phyloP scores from a whole-genome alignment of 306 rosid genomes.

The Clitoria ternatea region DNA sequence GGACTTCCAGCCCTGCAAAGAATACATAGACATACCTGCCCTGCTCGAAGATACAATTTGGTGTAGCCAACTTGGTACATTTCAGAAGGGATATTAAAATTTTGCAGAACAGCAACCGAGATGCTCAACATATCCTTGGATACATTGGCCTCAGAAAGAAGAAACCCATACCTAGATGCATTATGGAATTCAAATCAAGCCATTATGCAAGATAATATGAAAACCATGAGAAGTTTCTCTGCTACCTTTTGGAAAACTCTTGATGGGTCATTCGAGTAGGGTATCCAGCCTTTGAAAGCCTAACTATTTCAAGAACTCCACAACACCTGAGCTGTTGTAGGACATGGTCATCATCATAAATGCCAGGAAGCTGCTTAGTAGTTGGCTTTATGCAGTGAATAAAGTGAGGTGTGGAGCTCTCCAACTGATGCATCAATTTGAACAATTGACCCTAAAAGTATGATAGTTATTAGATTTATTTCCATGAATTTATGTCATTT shows the following conservation, averaged over 20 bases:
- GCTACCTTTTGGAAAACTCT: constrained; percentile 79
- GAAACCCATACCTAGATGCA: constrained; percentile 61
- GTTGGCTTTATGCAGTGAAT: constrained; percentile 88
- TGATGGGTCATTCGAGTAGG: constrained; percentile 78
- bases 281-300: constrained; percentile 76
- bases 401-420: constrained; percentile 76
- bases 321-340: constrained; percentile 71
- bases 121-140: constrained; percentile 67
- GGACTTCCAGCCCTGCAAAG: background rate
- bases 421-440: constrained; percentile 73
- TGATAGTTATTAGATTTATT: constrained; percentile 23
- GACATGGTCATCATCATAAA: constrained; percentile 63
- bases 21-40: constrained; percentile 52
- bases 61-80: constrained; percentile 86
- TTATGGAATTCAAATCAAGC: constrained; percentile 6
- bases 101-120: constrained; percentile 66
- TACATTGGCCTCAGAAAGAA: constrained; percentile 42
- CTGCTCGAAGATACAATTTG: constrained; percentile 75
- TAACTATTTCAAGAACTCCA: constrained; percentile 65
- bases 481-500: background rate
- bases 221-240: constrained; percentile 10
- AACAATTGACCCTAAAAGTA: constrained; percentile 63
- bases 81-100: constrained; percentile 64
- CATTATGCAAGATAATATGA: constrained; percentile 19
- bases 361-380: constrained; percentile 62